Evolutionary conservation across 352 stramenopile genomes (phyloP), one percentile per base, ranked within the genome.

Genomic region (Phytophthora citrophthora): DNA sequence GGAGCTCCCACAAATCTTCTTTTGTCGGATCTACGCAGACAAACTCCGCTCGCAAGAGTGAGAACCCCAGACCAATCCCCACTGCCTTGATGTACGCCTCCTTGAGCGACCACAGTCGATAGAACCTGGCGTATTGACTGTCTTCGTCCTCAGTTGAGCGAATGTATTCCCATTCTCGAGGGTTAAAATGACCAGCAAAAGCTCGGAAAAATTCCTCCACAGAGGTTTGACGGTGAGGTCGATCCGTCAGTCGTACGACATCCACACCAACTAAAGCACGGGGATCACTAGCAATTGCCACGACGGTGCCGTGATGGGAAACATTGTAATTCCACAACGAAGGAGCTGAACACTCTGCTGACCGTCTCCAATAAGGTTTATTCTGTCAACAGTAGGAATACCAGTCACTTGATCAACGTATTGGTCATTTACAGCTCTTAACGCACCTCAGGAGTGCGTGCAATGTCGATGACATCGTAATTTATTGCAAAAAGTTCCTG

Each of bases 301-400:
- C 84, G 36, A 94, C 41, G 2, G 68, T 76, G 18, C 82, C 83
- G 34, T 94, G 82, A 47, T 94, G 86, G 5, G 86, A 94, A 23
- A 91, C 83, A 41, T 93, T 94, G 70, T 85, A 94, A 57, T 94
- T 94, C 83, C 86, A 94, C 13, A 32, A 56, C 26, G 47, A 20
- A 44, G 66, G 53, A 10, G 72, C 29, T 2, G 1, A 9, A 20
- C n/a, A 61, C 0, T 10, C 2, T 13, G n/a, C 47, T 26, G 41
- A 9, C 8, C 69, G 70, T 9, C 49, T 67, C 82, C 79, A 92
- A 34, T 74, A 92, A 11, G 83, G 83, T 61, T 94, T 94, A 44
- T 76, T 74, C 79, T 90, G 52, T 15, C 39, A 57, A 3, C n/a
- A 44, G 12, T 23, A 34, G 24, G 0, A n/a, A 36, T 47, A 20